These are phyloP conservation scores for Fusarium dlaminii DNA, from an alignment of 2,329 filamentous ascomycete genomes.

Conservation along the genomic window DNA sequence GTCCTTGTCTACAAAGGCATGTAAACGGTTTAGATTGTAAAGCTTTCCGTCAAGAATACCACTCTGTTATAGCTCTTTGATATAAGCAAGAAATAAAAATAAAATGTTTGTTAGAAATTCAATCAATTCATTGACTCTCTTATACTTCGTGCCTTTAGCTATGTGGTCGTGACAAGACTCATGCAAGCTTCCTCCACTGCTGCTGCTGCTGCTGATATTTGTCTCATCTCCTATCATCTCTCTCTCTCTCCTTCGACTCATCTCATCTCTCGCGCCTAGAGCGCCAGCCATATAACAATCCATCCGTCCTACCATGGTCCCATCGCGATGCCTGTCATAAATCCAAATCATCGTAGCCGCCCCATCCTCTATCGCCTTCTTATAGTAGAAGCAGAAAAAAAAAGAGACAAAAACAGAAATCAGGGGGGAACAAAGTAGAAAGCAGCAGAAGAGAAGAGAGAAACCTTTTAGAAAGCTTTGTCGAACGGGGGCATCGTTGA, in stretches of 20 bases:
- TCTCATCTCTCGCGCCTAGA: conserved; percentile 23
- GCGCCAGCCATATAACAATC: conserved; percentile 30
- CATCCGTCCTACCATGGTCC: conserved; percentile 30
- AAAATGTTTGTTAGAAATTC: conserved; percentile 26
- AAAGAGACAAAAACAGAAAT: conserved; percentile 19
- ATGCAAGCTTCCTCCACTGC: conserved; percentile 34
- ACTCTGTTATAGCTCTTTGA: background rate
- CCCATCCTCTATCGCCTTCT: conserved; percentile 41
- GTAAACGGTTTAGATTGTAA: conserved; percentile 1
- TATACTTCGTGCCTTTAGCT: conserved; percentile 41
- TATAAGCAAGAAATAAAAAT: conserved; percentile 14
- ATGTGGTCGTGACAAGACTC: conserved; percentile 44
- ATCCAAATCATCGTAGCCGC: conserved; percentile 45
- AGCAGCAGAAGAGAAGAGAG: conserved; percentile 13
- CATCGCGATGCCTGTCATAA: conserved; percentile 42
- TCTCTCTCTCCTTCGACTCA: background rate
- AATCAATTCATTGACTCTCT: conserved; percentile 39
- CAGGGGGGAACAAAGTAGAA: conserved; percentile 25
- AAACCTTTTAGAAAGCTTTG: conserved; percentile 29
- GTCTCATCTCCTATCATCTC: background rate
- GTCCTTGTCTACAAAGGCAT: background rate
- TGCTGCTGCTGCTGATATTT: conserved; percentile 18
- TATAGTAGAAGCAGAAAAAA: conserved; percentile 27
- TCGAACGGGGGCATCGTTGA: conserved; percentile 23
- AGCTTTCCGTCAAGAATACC: background rate